Conservation (phyloP, 73 alveolate genomes). For the Halteria grandinella region DNA sequence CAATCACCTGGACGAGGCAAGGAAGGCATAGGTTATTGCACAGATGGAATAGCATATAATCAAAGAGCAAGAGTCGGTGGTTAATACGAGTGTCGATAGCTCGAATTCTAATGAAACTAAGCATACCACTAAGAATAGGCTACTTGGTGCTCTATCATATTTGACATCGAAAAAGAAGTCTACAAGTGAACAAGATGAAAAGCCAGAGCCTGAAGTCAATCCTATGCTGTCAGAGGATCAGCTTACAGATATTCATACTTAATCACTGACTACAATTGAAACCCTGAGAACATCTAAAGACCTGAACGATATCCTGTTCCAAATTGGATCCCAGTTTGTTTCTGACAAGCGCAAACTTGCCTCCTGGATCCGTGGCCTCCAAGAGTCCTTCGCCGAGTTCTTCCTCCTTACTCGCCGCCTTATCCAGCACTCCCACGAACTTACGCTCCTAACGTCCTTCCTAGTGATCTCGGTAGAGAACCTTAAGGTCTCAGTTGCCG, state of each 20-base stretch:
- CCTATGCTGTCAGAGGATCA: too few relatives aligned
- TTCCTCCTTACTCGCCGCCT: slow-evolving; percentile 8
- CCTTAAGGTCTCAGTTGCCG: slow-evolving; percentile 23
- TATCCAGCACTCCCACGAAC: slow-evolving; percentile 7
- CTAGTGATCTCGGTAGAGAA: slow-evolving; percentile 30
- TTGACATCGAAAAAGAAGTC: slow-evolving; percentile 5
- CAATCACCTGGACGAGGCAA: not conserved
- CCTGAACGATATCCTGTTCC: slow-evolving; percentile 20
- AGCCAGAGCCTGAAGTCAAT: not conserved
- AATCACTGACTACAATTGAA: too few relatives aligned
- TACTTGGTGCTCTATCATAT: slow-evolving; percentile 40
- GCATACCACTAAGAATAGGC: slow-evolving; percentile 5
- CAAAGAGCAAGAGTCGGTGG: slow-evolving; percentile 2
- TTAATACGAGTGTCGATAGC: not conserved
- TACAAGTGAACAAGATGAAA: not conserved
- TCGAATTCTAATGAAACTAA: not conserved
- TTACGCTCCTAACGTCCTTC: slow-evolving; percentile 25
- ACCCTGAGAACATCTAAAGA: slow-evolving; percentile 25
- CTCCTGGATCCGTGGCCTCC: slow-evolving; percentile 29
- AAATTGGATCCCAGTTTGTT: slow-evolving; percentile 29
- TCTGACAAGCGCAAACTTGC: slow-evolving; percentile 24
- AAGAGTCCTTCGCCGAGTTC: slow-evolving; percentile 31
- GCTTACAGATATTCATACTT: too few relatives aligned
- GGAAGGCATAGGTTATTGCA: not conserved
- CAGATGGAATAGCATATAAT: not conserved